phyloP scores from a whole-genome alignment of 2,329 filamentous ascomycete species.

The Colletotrichum tofieldiae region DNA sequence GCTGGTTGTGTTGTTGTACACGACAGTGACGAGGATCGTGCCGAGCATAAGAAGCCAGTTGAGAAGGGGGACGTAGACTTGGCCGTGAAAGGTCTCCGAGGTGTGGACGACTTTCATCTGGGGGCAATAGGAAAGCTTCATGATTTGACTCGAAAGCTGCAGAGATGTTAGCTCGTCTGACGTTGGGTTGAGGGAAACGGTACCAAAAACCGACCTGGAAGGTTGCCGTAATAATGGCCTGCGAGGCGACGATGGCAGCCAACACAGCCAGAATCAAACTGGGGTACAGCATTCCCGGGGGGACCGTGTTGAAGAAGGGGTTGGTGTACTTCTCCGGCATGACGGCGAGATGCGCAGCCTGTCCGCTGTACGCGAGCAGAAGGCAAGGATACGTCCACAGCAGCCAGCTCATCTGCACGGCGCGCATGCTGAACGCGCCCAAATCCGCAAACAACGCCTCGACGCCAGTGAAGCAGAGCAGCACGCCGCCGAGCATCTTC shows the following conservation, averaged over 20 bases:
- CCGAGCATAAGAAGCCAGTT: constrained; percentile 86
- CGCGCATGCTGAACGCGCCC: constrained; percentile 79
- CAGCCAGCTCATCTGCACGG: constrained; percentile 83
- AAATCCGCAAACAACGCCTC: constrained; percentile 85
- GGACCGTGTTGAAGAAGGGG: constrained; percentile 81
- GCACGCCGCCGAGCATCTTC: constrained; percentile 77
- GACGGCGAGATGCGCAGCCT: constrained; percentile 79
- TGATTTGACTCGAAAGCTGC: constrained; percentile 74
- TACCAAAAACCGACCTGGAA: constrained; percentile 69
- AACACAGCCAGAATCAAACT: constrained; percentile 78
- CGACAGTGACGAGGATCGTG: constrained; percentile 80
- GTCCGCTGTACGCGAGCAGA: constrained; percentile 78
- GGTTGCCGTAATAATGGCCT: constrained; percentile 83
- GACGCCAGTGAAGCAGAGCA: constrained; percentile 84
- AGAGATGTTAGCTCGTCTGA: neutral
- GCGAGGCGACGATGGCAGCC: constrained; percentile 82
- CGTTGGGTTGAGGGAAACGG: too few relatives aligned
- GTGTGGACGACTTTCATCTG: constrained; percentile 83
- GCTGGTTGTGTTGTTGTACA: constrained; percentile 81
- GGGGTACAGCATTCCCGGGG: constrained; percentile 78
- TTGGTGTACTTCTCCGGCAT: constrained; percentile 73
- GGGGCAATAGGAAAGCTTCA: constrained; percentile 81
- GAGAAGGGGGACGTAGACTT: constrained; percentile 82
- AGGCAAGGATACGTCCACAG: constrained; percentile 77
- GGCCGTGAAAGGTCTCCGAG: constrained; percentile 78